Evolutionary conservation across 768 basidiomycete genomes (phyloP).

Genomic region (Xerocomellus amylosporus): DNA sequence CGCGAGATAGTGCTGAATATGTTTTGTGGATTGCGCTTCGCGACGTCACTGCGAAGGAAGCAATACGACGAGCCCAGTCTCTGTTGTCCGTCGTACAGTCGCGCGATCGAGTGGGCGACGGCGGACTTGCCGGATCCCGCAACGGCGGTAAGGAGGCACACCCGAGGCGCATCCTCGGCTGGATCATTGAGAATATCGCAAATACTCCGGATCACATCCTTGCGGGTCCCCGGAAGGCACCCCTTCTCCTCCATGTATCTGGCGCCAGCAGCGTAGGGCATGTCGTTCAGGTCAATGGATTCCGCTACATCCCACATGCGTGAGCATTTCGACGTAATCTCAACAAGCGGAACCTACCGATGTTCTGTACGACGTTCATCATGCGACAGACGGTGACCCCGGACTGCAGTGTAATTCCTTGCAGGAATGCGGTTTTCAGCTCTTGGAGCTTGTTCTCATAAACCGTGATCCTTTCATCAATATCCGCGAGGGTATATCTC

Average conservation of each 20-base stretch:
- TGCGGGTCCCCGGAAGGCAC: no score
- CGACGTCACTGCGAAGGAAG: slow-evolving; percentile 13
- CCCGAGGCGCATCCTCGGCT: neutral
- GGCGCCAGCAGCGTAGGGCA: neutral
- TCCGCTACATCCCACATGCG: neutral
- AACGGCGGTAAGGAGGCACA: slow-evolving; percentile 23
- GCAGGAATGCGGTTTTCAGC: neutral
- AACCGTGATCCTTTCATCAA: neutral
- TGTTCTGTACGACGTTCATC: slow-evolving; percentile 5
- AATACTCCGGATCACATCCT: no score
- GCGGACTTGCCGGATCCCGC: slow-evolving; percentile 30
- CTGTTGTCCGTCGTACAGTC: slow-evolving; percentile 17
- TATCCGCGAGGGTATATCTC: neutral
- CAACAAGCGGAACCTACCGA: neutral
- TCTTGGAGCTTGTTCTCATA: neutral
- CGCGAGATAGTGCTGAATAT: slow-evolving; percentile 25
- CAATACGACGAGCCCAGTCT: slow-evolving; percentile 33
- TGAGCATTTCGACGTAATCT: neutral
- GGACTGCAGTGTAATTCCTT: neutral
- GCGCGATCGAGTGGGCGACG: slow-evolving; percentile 27
- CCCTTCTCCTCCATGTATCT: no score
- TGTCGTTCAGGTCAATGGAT: slow-evolving; percentile 10
- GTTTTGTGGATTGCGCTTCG: slow-evolving; percentile 4
- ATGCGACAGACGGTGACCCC: slow-evolving; percentile 7
- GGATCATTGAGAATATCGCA: no score